Base-by-base conservation (phyloP, 768 basidiomycete species). In the Boletus bicolor region DNA sequence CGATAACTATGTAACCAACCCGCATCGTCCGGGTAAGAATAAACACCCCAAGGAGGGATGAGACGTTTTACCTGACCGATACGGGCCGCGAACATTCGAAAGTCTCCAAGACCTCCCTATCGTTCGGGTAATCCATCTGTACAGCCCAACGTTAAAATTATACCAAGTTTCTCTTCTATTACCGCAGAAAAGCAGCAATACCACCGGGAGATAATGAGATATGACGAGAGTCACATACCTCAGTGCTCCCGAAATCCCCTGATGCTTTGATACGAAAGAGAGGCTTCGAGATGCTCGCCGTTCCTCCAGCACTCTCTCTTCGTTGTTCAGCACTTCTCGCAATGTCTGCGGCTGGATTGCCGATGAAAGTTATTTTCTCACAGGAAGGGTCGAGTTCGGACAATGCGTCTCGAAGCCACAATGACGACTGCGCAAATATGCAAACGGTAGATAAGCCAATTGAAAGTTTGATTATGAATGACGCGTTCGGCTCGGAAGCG, bases 91-190 rank as follows among this genome's bases (percentile, higher is more conserved):
- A 75, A 68, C 95, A 98, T 57, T 96, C 91, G 63, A 97, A 93
- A 0, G 85, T 83, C 71, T 97, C 93, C 32, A 98, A 79, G 0
- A 98, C 90, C 48, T 97, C 93, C 46, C 82, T 80, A 65, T 96
- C 93, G 63, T 91, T 93, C 4, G 93, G 93, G 59, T 95, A 98
- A 72, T 99, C 95, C 86, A 98, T 91, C 93, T 95, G 32, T 15
- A 38, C n/a, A 26, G 5, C 24, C 35, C 53, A 26, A 19, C 24
- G 19, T 60, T 50, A 55, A 38, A 43, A 24, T 54, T 12, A 28
- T 8, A 1, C 21, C 34, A 37, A 11, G 2, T 30, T 30, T 44
- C 37, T 44, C 28, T 43, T 30, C 39, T 26, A 28, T 34, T 41
- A 7, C 35, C n/a, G 45, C 19, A 24, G 24, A 43, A 28, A 19